Percentiles rank a stretch among this genome's conserved stretches.
phyloP scores from a whole-genome alignment of 176 grass and related monocot species.

The Otatea glauca region DNA sequence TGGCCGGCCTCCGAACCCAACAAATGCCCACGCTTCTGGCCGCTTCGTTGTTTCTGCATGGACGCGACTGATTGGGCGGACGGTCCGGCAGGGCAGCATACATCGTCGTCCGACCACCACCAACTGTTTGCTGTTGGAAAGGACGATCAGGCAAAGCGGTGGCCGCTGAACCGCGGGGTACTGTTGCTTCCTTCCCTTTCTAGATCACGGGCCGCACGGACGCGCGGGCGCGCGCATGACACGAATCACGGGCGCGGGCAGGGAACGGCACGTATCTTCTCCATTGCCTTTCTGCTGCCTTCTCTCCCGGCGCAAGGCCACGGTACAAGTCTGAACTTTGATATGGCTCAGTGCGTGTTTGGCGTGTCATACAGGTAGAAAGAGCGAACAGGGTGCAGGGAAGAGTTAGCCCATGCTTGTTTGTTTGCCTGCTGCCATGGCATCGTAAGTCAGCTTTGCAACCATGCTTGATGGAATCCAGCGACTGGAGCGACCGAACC shows the following conservation, averaged over 20 bases:
- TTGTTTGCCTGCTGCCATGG: not conserved
- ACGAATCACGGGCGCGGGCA: not conserved
- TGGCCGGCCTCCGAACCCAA: not conserved
- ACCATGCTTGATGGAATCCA: not conserved
- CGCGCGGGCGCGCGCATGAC: not conserved
- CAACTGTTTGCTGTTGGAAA: not conserved
- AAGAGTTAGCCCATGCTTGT: not conserved
- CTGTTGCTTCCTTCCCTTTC: not conserved
- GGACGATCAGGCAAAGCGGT: conserved; percentile 15
- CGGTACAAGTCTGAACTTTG: not conserved
- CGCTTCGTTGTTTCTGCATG: not conserved
- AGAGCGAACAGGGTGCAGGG: not conserved
- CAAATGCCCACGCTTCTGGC: not conserved
- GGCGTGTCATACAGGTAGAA: not conserved
- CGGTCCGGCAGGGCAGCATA: not conserved
- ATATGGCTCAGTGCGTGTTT: not conserved
- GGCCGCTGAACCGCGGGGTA: not conserved
- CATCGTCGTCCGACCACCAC: not conserved
- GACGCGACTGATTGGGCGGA: conserved; percentile 10
- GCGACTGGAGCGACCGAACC: not conserved
- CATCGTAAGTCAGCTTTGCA: not conserved
- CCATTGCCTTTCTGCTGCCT: not conserved
- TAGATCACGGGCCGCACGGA: no score
- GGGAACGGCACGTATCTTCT: not conserved
- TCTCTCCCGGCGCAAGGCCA: not conserved